Evolutionary conservation across 2,329 filamentous ascomycete genomes (phyloP), one percentile per base, ranked within the genome.

Genomic region (Aspergillus sp.): DNA sequence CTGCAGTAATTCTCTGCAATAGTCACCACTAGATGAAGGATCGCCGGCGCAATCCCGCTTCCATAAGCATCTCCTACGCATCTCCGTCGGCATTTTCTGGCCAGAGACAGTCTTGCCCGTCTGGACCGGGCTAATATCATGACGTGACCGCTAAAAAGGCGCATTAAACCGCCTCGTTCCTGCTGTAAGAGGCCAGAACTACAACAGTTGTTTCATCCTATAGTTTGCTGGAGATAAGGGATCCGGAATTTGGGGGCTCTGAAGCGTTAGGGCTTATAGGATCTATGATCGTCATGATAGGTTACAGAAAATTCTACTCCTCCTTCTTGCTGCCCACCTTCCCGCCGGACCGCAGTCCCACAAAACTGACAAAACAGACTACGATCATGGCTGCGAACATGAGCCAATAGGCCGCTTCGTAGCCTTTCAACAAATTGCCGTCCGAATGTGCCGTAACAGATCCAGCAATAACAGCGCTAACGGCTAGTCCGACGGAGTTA

Each of bases 401-500:
- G 10, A 60, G 36, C 58, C 58, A 60, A 48, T 60, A 60, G 19
- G 58, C 58, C 5, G 58, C 58, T 13, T 28, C 52, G 10, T 52
- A 60, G 1, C 58, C 58, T 12, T 39, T 28, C 38, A 60, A 9
- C 15, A 28, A 19, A 36, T 13, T 41, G 9, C 19, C 52, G 8
- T 65, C 58, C 1, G 70, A 68, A 1, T 79, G 73, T 23, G 79
- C 74, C 1, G 80, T 82, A 1, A 82, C 77, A 4, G 62, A 60
- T 2, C 57, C 58, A 5, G 72, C 66, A 32, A 85, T 80, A 0
- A 81, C 77, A 3, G 80, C 80, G 55, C 79, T 80, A 9, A 83
- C 70, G 12, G 82, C 81, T 4, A 86, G 67, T 0, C 83, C 83
- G 3, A 86, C 73, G 0, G 79, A 78, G n/a, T 79, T 80, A 0